phyloP scores from a whole-genome alignment of 2,329 filamentous ascomycete genomes.

The Colletotrichum acutatum region DNA sequence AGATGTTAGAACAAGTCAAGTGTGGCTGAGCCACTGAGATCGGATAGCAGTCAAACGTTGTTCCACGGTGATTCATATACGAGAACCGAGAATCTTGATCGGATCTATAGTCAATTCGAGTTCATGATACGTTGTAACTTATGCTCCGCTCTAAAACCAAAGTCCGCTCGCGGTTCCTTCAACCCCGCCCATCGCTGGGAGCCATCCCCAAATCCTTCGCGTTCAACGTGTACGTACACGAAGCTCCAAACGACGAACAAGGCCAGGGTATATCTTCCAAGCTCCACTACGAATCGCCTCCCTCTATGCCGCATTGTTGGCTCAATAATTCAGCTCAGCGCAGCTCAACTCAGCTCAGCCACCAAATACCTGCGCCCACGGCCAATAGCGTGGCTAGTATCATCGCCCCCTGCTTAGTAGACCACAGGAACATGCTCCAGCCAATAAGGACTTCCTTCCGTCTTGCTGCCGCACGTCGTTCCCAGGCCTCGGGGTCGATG shows the following conservation, averaged over 20 bases:
- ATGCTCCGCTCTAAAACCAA: slow-evolving; percentile 8
- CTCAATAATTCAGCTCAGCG: neutral
- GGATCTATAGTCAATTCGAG: neutral
- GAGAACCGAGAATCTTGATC: neutral
- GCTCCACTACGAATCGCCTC: neutral
- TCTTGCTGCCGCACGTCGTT: slow-evolving; percentile 58
- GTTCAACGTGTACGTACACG: neutral
- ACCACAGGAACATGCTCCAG: slow-evolving; percentile 66
- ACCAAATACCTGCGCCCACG: slow-evolving; percentile 58
- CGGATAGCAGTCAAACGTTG: neutral
- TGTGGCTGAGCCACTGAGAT: neutral
- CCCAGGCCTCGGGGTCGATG: slow-evolving; percentile 66
- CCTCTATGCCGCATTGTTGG: neutral
- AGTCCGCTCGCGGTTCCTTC: neutral
- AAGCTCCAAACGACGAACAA: neutral
- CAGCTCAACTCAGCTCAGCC: slow-evolving; percentile 44
- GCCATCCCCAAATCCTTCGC: neutral
- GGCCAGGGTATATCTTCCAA: neutral
- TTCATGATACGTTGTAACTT: neutral
- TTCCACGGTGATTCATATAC: neutral
- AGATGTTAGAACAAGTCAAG: neutral
- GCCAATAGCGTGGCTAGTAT: slow-evolving; percentile 56
- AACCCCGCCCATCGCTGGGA: neutral
- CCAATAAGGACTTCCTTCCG: slow-evolving; percentile 60
- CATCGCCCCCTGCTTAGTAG: slow-evolving; percentile 61